Percentiles rank a stretch among this genome's conserved stretches.
Conservation (phyloP, 352 stramenopile genomes). For the Globisporangium cystogenes region DNA sequence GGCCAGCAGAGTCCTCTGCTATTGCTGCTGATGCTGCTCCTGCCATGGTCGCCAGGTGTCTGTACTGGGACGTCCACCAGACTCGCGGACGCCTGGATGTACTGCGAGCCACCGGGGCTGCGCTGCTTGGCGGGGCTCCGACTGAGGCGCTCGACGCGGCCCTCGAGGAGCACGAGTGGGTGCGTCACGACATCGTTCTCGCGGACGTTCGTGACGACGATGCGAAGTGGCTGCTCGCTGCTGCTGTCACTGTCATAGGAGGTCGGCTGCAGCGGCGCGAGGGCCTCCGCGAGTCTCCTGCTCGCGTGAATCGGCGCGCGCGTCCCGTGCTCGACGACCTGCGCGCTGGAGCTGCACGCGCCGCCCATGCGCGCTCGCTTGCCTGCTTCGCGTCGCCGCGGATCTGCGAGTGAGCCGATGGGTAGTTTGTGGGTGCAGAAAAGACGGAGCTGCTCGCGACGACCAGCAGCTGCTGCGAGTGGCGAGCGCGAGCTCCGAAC, state of each 20-base stretch:
- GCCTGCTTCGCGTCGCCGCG: background rate
- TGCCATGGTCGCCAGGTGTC: background rate
- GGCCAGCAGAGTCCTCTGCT: conserved; percentile 32
- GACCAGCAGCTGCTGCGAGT: background rate
- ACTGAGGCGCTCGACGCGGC: conserved; percentile 12
- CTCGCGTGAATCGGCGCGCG: too few species aligned
- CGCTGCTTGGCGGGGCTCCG: background rate
- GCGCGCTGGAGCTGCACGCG: conserved; percentile 9
- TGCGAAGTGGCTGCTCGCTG: conserved; percentile 3
- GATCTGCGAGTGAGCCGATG: background rate
- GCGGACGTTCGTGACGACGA: conserved; percentile 79
- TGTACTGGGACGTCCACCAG: background rate
- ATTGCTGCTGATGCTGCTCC: background rate
- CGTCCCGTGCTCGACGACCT: background rate
- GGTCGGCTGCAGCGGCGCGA: background rate
- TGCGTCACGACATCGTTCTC: conserved; percentile 67
- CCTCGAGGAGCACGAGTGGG: conserved; percentile 48
- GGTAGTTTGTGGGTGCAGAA: background rate
- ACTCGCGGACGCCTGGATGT: conserved; percentile 7
- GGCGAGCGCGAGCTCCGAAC: too few species aligned
- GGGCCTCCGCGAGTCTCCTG: background rate
- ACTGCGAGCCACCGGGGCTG: conserved; percentile 21
- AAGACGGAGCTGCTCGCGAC: background rate
- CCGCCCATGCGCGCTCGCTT: conserved; percentile 5
- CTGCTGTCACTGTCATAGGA: background rate